phyloP scores from a whole-genome alignment of 1,284 basidiomycete species.

The Volvariella volvacea region DNA sequence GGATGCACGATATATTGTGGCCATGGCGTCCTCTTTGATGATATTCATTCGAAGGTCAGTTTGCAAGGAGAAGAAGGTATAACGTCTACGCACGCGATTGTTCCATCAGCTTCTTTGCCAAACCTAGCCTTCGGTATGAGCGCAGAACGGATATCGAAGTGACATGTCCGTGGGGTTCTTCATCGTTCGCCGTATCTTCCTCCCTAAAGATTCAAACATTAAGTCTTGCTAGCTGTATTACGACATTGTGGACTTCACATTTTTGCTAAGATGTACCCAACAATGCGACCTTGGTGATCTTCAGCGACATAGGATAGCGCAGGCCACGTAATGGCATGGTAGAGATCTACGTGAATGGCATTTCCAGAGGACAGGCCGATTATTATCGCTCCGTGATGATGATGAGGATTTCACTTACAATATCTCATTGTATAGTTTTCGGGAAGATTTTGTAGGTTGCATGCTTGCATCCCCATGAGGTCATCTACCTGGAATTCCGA shows the following conservation, averaged over 20 bases:
- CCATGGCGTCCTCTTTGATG: slow-evolving; percentile 82
- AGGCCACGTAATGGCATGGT: slow-evolving; percentile 96
- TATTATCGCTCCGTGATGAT: not conserved
- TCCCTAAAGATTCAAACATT: slow-evolving; percentile 55
- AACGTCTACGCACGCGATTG: slow-evolving; percentile 69
- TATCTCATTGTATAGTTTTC: slow-evolving; percentile 95
- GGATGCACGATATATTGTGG: slow-evolving; percentile 75
- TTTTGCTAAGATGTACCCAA: slow-evolving; percentile 96
- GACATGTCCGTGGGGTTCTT: slow-evolving; percentile 82
- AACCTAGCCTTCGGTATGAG: slow-evolving; percentile 81
- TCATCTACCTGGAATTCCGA: slow-evolving; percentile 31
- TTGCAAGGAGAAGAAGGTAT: not conserved
- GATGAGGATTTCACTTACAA: no score
- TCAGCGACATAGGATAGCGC: slow-evolving; percentile 95
- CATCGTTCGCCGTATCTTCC: slow-evolving; percentile 59
- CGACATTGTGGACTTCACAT: no score
- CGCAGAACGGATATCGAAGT: slow-evolving; percentile 94
- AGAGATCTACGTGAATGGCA: slow-evolving; percentile 70
- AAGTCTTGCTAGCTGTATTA: no score
- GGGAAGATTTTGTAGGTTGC: slow-evolving; percentile 89
- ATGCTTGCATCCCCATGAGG: slow-evolving; percentile 81
- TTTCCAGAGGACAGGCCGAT: no score
- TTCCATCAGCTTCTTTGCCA: slow-evolving; percentile 92
- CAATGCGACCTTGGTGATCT: slow-evolving; percentile 87
- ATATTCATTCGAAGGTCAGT: not conserved